Percentiles rank a stretch among this genome's conserved stretches.
phyloP scores from a whole-genome alignment of 2,329 filamentous ascomycete genomes.

The Chrysoporthe deuterocubensis region DNA sequence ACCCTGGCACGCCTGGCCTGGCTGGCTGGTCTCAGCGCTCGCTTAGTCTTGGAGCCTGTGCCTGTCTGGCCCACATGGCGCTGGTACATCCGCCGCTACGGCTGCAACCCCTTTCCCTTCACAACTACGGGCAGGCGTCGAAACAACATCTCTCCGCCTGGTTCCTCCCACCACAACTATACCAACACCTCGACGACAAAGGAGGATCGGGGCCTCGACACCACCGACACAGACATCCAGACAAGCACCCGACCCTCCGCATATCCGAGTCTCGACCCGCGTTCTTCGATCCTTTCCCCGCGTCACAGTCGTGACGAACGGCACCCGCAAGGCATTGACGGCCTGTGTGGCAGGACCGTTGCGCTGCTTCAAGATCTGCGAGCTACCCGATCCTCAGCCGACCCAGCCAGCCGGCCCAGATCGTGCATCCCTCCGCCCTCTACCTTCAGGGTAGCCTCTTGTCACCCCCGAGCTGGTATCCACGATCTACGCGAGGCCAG shows the following conservation, averaged over 20 bases:
- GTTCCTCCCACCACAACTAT: neutral
- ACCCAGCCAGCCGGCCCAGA: slow-evolving; percentile 1
- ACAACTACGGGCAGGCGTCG: neutral
- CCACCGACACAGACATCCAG: neutral
- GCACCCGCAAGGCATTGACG: slow-evolving; percentile 20
- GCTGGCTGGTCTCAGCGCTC: slow-evolving; percentile 1
- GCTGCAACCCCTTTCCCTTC: slow-evolving; percentile 18
- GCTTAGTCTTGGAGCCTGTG: neutral
- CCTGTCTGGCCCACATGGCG: slow-evolving; percentile 11
- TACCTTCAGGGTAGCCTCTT: neutral
- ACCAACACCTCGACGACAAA: neutral
- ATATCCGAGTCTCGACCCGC: neutral
- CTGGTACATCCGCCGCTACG: slow-evolving; percentile 11
- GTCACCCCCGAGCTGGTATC: slow-evolving; percentile 3
- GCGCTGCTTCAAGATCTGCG: slow-evolving; percentile 21
- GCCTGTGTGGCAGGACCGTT: slow-evolving; percentile 19
- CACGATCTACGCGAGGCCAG: slow-evolving; percentile 6
- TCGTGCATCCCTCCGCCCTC: neutral
- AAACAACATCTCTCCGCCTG: neutral
- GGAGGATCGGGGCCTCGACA: neutral
- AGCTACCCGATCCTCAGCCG: slow-evolving; percentile 15
- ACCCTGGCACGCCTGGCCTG: neutral
- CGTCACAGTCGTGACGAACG: slow-evolving; percentile 4
- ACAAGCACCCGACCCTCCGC: neutral
- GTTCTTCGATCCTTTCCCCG: neutral